Percentiles rank a stretch among this genome's conserved stretches.
Conservation (phyloP, 2,329 filamentous ascomycete species). For the Verticillium nubilum region DNA sequence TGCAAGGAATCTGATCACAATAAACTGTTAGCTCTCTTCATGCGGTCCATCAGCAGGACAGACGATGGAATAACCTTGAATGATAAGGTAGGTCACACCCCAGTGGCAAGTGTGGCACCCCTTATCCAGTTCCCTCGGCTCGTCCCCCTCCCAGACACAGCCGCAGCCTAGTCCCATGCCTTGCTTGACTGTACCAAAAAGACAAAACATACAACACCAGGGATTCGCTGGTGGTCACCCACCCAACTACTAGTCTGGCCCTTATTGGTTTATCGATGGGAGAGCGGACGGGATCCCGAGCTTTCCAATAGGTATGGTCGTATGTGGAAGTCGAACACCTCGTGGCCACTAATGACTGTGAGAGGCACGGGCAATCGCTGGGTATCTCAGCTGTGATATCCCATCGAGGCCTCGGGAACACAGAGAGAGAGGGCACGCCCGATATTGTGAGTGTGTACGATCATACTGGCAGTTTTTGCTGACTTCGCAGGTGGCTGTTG, state of each 20-base stretch:
- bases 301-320: not conserved
- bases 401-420: no score
- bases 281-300: not conserved
- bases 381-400: no score
- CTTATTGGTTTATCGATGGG: not conserved
- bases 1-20: not conserved
- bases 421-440: no score
- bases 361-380: no score
- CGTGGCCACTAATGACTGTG: no score
- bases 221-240: not conserved
- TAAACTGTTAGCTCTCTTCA: not conserved
- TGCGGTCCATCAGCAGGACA: not conserved
- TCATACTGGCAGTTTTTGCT: no score
- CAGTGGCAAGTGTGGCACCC: not conserved
- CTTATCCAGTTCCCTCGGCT: not conserved
- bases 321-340: not conserved
- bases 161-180: not conserved
- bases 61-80: not conserved
- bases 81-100: not conserved
- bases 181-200: not conserved
- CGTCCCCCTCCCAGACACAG: not conserved
- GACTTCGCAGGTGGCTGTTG: no score
- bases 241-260: not conserved
- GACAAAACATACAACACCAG: not conserved
- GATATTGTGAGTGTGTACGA: no score